Evolutionary conservation across 441 rosid species (phyloP).

Genomic region (Erysimum cheiri): DNA sequence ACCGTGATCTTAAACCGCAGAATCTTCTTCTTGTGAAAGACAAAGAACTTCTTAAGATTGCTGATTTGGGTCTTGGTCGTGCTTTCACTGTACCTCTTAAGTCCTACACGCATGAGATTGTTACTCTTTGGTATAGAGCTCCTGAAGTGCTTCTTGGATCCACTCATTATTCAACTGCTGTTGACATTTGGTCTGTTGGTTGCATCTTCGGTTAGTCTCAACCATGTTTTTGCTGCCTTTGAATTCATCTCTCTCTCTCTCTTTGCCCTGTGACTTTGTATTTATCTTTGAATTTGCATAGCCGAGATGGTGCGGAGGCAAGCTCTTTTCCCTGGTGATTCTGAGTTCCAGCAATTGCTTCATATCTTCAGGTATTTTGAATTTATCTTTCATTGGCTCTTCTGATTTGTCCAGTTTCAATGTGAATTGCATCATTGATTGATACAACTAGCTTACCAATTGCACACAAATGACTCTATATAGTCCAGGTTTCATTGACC

Average conservation of each 20-base stretch:
- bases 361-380: slow-evolving; percentile 82
- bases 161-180: slow-evolving; percentile 84
- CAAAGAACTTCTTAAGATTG: slow-evolving; percentile 82
- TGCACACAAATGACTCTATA: neutral
- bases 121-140: slow-evolving; percentile 96
- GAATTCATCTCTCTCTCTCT: neutral
- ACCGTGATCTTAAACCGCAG: slow-evolving; percentile 95
- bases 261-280: slow-evolving; percentile 7
- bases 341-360: slow-evolving; percentile 95
- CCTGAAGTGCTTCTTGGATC: slow-evolving; percentile 96
- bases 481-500: neutral
- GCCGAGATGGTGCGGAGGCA: slow-evolving; percentile 96
- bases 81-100: slow-evolving; percentile 93
- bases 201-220: slow-evolving; percentile 78
- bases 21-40: slow-evolving; percentile 89
- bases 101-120: slow-evolving; percentile 94
- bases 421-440: slow-evolving; percentile 16
- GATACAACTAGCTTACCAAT: slow-evolving; percentile 5
- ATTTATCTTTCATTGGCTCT: neutral
- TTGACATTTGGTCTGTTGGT: slow-evolving; percentile 99
- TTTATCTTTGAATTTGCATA: slow-evolving; percentile 24
- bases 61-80: slow-evolving; percentile 90
- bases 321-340: slow-evolving; percentile 94
- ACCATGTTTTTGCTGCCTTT: neutral
- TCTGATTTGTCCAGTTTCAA: neutral